Evolutionary conservation across 441 rosid genomes (phyloP).

Genomic region (Croton setiger): DNA sequence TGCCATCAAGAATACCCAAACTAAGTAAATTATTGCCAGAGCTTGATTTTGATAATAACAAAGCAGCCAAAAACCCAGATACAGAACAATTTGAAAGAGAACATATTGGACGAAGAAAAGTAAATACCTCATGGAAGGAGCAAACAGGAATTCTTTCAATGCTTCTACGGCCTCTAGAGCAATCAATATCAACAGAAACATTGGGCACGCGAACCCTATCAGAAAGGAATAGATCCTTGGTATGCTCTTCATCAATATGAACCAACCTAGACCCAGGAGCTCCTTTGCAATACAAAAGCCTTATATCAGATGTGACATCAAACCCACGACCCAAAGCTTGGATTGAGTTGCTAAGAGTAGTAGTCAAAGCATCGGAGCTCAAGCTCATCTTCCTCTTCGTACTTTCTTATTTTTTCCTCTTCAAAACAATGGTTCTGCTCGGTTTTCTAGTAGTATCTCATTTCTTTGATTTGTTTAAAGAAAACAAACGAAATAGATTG

Average conservation of each 20-base stretch:
- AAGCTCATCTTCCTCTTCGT: constrained; percentile 31
- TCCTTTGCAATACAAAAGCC: constrained; percentile 95
- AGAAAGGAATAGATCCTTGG: constrained; percentile 54
- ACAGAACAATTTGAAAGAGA: constrained; percentile 5
- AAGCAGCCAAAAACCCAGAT: background rate
- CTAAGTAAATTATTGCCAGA: background rate
- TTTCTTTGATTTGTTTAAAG: background rate
- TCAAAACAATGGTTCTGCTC: background rate
- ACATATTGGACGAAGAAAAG: constrained; percentile 8
- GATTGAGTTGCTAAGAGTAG: constrained; percentile 77
- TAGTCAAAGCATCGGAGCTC: constrained; percentile 62
- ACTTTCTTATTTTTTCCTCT: background rate
- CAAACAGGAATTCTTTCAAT: constrained; percentile 60
- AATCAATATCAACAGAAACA: constrained; percentile 69
- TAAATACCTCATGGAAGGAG: constrained; percentile 68
- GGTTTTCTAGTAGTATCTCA: background rate
- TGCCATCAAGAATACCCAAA: background rate
- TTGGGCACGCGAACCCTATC: constrained; percentile 49
- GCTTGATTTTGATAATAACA: background rate
- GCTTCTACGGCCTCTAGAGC: constrained; percentile 38
- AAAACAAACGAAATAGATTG: background rate
- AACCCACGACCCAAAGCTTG: constrained; percentile 97
- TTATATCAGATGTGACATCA: constrained; percentile 92
- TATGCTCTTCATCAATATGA: constrained; percentile 56
- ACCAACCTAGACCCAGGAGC: constrained; percentile 91